Evolutionary conservation across 1,284 basidiomycete species (phyloP), one percentile per base, ranked within the genome.

Genomic region (Veloboletus limbatus): DNA sequence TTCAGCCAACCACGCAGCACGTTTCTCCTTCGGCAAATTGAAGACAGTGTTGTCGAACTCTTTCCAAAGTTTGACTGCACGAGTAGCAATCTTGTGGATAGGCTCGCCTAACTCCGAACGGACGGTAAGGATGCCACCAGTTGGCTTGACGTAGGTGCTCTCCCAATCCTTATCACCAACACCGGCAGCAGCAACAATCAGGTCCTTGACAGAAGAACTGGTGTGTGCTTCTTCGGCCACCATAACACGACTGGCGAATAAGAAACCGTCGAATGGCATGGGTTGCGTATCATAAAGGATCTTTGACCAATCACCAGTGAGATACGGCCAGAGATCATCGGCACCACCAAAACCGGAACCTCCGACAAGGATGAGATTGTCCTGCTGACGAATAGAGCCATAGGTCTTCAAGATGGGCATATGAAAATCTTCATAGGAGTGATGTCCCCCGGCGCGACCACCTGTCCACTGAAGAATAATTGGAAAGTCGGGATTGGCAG

Each of bases 221-320:
- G 96, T 98, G 68, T 98, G 95, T 9, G 96, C 93, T 70, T 99
- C 96, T 74, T 94, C 95, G 52, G 96, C 96, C 34, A 97, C 91
- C 93, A 99, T 97, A 66, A 97, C 93, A 53, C 97, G 88, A 60
- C 88, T 92, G 13, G 88, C 97, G 63, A 96, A 97, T 42, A 99
- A 78, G 73, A 97, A 94, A 49, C 95, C 97, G 59, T 98, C 96
- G 74, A 96, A 97, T 2, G 96, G 96, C 97, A 99, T 99, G n/a
- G 90, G 87, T 69, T 97, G 92, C 35, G 87, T 77, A 48, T 83
- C 85, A 63, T 88, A 97, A 59, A 76, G 72, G 52, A 85, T 74
- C 53, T 84, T 78, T 5, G 91, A 90, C 97, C 96, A 98, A 62
- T 97, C 92, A 62, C 97, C 97, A 44, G 87, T 91, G 44, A 99